Conservation (phyloP, 345 rosid genomes). For the Luvunga scandens region DNA sequence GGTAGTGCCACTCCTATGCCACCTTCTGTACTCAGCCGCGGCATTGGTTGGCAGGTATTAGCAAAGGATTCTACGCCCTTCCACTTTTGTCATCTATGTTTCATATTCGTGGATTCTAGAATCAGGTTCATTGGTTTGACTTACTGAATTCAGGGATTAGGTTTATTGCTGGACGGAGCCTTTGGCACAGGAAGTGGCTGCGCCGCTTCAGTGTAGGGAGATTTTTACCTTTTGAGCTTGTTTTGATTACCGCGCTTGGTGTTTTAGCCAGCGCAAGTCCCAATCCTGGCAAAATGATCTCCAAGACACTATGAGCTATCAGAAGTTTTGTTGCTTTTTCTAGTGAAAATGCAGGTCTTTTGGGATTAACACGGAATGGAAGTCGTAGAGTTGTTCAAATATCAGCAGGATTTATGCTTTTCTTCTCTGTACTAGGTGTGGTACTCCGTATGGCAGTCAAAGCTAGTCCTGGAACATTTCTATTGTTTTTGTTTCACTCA, state of each 20-base stretch:
- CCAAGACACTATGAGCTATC: neutral
- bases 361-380: constrained; percentile 84
- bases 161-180: constrained; percentile 56
- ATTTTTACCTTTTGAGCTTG: neutral
- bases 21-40: constrained; percentile 76
- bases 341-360: constrained; percentile 87
- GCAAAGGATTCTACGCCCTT: neutral
- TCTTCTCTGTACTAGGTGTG: constrained; percentile 81
- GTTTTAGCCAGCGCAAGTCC: neutral
- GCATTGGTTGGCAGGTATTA: constrained; percentile 76
- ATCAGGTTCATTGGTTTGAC: neutral
- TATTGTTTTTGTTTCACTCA: neutral
- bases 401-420: constrained; percentile 82
- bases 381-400: constrained; percentile 79
- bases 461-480: neutral
- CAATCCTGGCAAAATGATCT: neutral
- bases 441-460: neutral
- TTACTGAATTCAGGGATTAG: constrained; percentile 51
- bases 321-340: constrained; percentile 19
- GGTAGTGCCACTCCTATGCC: constrained; percentile 85
- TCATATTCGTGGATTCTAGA: neutral
- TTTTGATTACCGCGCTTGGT: neutral
- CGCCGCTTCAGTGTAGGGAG: constrained; percentile 71
- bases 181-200: constrained; percentile 74
- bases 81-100: neutral